These are phyloP conservation scores for Cryptosporidium baileyi DNA, from an alignment of 169 alveolate genomes.

Conservation along the genomic window DNA sequence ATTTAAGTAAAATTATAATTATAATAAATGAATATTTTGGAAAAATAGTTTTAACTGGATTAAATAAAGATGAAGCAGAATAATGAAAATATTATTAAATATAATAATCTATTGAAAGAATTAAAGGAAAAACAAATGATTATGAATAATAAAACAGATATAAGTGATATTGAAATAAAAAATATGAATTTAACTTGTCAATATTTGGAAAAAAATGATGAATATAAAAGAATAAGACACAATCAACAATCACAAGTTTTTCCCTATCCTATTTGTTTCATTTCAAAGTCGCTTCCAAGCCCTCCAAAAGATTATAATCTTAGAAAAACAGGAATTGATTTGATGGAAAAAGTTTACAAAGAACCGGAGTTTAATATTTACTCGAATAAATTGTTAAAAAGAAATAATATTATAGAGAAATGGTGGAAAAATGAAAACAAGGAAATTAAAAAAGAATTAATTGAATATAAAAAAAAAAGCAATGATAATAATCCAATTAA, in stretches of 20 bases:
- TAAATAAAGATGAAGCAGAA: neutral
- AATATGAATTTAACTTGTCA: neutral
- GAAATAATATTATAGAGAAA: too few species aligned
- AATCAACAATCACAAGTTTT: conserved; percentile 4
- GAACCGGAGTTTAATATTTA: neutral
- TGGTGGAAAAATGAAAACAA: too few species aligned
- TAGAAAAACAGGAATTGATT: conserved; percentile 25
- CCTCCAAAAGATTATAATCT: conserved; percentile 52
- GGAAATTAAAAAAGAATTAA: too few species aligned
- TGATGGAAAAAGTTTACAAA: neutral
- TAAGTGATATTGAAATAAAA: neutral
- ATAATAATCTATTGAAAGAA: too few species aligned
- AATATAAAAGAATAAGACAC: neutral
- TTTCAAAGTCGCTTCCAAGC: conserved; percentile 58
- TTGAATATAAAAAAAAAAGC: too few species aligned
- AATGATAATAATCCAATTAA: too few species aligned
- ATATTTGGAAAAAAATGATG: neutral
- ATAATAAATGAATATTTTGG: too few species aligned
- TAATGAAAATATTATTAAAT: neutral
- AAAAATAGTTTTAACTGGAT: neutral
- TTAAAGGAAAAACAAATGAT: neutral
- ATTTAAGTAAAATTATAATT: too few species aligned
- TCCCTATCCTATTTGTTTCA: conserved; percentile 58
- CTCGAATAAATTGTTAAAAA: too few species aligned
- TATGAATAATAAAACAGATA: neutral